Conservation (phyloP, 176 grass and related monocot species). For the Carex pumila region DNA sequence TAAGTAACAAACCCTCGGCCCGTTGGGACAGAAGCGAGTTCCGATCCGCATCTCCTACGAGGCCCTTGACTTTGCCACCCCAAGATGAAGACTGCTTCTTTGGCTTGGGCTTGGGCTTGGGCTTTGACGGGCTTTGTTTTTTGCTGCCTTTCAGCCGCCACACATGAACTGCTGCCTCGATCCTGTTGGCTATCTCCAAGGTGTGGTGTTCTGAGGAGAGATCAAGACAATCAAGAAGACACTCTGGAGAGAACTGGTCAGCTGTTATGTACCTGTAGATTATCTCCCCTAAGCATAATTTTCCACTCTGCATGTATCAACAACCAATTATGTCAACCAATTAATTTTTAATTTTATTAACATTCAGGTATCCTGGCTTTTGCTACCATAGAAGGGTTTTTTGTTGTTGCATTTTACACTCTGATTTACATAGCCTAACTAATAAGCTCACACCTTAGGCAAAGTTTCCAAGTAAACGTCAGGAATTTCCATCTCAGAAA, state of each 20-base stretch:
- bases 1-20: constrained; percentile 75
- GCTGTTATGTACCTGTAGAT: constrained; percentile 88
- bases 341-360: neutral
- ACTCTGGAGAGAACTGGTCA: constrained; percentile 90
- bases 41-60: constrained; percentile 57
- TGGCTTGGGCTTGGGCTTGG: constrained; percentile 42
- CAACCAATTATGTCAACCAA: neutral
- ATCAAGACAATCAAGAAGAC: constrained; percentile 86
- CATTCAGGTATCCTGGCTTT: neutral
- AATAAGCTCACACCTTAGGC: constrained; percentile 56
- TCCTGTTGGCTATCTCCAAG: constrained; percentile 83
- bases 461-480: constrained; percentile 75
- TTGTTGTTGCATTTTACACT: neutral
- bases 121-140: constrained; percentile 18
- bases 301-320: constrained; percentile 63
- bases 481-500: constrained; percentile 89
- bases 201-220: constrained; percentile 93
- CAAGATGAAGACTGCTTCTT: constrained; percentile 55
- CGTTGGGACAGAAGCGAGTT: constrained; percentile 57
- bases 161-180: constrained; percentile 89
- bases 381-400: neutral
- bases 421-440: neutral
- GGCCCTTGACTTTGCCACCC: constrained; percentile 86
- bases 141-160: constrained; percentile 77
- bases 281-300: constrained; percentile 88